phyloP scores from a whole-genome alignment of 2,329 filamentous ascomycete genomes.

The Nothomitra cinnamomea region DNA sequence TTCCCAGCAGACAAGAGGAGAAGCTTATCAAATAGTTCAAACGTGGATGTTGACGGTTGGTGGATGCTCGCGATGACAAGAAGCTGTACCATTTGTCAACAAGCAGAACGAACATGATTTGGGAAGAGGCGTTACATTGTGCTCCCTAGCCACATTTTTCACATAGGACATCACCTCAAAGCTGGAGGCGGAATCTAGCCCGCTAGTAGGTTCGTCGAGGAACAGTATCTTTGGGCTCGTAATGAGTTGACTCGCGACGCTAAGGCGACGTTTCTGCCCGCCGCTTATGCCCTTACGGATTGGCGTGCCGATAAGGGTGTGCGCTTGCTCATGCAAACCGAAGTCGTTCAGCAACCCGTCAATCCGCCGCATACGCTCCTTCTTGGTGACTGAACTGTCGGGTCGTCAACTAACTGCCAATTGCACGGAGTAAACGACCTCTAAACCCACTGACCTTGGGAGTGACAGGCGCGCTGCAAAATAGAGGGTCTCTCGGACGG shows the following conservation, averaged over 20 bases:
- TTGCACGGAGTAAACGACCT: neutral
- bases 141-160: conserved; percentile 43
- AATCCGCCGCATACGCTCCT: conserved; percentile 45
- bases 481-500: conserved; percentile 60
- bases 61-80: conserved; percentile 73
- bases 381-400: conserved; percentile 30
- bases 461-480: conserved; percentile 58
- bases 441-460: conserved; percentile 26
- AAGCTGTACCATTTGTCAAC: conserved; percentile 29
- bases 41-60: conserved; percentile 66
- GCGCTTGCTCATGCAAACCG: conserved; percentile 50
- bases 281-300: conserved; percentile 72
- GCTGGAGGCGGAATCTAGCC: conserved; percentile 61
- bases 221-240: conserved; percentile 69
- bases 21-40: conserved; percentile 65
- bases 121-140: conserved; percentile 34
- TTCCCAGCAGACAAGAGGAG: conserved; percentile 54
- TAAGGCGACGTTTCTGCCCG: conserved; percentile 67
- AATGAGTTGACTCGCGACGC: conserved; percentile 66
- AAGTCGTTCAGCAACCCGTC: conserved; percentile 52
- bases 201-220: conserved; percentile 70
- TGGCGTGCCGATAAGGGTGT: conserved; percentile 63
- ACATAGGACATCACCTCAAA: conserved; percentile 63
- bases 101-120: neutral
- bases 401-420: neutral